phyloP scores from a whole-genome alignment of 1,284 basidiomycete genomes.

The Psilocybe mexicana region DNA sequence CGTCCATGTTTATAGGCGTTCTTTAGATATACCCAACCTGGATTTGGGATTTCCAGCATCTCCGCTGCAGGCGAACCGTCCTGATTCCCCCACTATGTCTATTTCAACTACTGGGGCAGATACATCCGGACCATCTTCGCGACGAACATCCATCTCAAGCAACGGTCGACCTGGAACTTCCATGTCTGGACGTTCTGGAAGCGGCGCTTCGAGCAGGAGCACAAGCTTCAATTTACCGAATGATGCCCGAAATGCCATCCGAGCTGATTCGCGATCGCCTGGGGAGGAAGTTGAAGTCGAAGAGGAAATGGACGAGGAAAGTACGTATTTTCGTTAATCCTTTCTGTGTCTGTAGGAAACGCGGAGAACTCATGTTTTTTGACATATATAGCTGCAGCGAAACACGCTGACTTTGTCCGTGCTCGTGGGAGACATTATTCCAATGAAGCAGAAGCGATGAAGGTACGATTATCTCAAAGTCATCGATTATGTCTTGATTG shows the following conservation, averaged over 20 bases:
- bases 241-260: conserved; percentile 61
- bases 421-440: conserved; percentile 87
- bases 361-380: background rate
- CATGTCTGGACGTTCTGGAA: conserved; percentile 54
- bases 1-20: background rate
- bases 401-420: conserved; percentile 81
- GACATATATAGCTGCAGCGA: conserved; percentile 62
- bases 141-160: conserved; percentile 79
- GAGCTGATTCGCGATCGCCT: conserved; percentile 45
- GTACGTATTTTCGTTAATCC: conserved; percentile 42
- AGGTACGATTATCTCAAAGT: conserved; percentile 44
- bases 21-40: conserved; percentile 67
- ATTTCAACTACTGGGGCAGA: conserved; percentile 52
- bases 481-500: background rate
- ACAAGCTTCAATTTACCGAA: conserved; percentile 81
- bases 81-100: conserved; percentile 38
- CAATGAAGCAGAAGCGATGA: conserved; percentile 92
- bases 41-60: conserved; percentile 44
- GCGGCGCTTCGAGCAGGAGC: conserved; percentile 72
- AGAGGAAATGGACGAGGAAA: conserved; percentile 87
- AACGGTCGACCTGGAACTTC: conserved; percentile 33
- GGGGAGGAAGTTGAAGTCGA: conserved; percentile 74
- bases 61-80: conserved; percentile 22
- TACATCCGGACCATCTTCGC: conserved; percentile 69
- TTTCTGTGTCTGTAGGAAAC: background rate